Evolutionary conservation across 2,329 filamentous ascomycete genomes (phyloP).

Genomic region (Fonsecaea monophora): DNA sequence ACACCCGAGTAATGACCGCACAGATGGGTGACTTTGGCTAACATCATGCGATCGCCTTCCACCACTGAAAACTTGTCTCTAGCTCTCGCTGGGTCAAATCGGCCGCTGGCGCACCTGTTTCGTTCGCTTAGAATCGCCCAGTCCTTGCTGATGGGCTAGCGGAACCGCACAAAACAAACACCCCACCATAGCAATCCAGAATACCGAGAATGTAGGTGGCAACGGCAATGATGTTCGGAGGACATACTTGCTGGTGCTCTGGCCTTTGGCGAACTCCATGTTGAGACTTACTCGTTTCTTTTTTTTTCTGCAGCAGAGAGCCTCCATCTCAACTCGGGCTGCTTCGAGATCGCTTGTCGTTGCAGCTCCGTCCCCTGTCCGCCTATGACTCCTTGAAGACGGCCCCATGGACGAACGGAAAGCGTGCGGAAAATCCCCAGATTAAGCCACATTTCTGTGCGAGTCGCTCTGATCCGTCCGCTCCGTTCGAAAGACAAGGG

Average conservation of each 20-base stretch:
- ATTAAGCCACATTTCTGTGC: not conserved
- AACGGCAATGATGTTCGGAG: not conserved
- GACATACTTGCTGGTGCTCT: not conserved
- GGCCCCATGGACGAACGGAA: slow-evolving; percentile 31
- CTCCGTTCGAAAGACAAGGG: not conserved
- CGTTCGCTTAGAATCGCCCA: slow-evolving; percentile 12
- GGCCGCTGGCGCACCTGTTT: not conserved
- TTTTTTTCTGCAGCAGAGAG: not conserved
- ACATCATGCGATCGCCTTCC: slow-evolving; percentile 5
- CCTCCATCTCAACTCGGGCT: not conserved
- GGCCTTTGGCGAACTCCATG: not conserved
- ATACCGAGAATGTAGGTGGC: not conserved
- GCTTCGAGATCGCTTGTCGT: not conserved
- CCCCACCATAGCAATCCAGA: not conserved
- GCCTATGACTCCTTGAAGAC: slow-evolving; percentile 1
- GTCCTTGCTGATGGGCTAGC: not conserved
- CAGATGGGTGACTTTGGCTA: not conserved
- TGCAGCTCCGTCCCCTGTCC: not conserved
- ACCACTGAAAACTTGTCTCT: slow-evolving; percentile 1
- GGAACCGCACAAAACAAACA: slow-evolving; percentile 11
- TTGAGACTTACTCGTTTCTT: not conserved
- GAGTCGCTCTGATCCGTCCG: not conserved
- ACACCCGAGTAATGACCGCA: slow-evolving; percentile 28
- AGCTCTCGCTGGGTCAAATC: not conserved
- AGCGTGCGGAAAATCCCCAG: slow-evolving; percentile 18